A percentile compares a stretch with the other conserved stretches of the same genome.
Conservation (phyloP, 768 basidiomycete species). For the Leccinum fibrillosum region DNA sequence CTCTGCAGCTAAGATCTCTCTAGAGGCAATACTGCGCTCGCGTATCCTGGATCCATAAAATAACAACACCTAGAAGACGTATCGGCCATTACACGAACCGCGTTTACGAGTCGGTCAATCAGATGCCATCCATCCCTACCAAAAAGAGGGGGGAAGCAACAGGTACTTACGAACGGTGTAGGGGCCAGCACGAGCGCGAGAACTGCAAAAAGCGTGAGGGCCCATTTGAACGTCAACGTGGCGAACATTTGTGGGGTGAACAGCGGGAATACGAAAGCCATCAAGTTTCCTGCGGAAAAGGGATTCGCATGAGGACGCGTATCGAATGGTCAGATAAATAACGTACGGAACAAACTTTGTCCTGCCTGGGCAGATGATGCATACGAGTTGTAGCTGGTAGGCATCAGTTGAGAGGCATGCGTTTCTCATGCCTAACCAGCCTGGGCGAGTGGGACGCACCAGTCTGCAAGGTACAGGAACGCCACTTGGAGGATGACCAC, state of each 20-base stretch:
- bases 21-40: slow-evolving; percentile 24
- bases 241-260: slow-evolving; percentile 47
- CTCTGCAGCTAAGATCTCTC: slow-evolving; percentile 18
- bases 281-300: slow-evolving; percentile 32
- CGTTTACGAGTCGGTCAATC: neutral
- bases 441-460: slow-evolving; percentile 27
- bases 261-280: slow-evolving; percentile 46
- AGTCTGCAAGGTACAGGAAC: slow-evolving; percentile 51
- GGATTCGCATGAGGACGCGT: neutral
- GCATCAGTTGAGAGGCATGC: neutral
- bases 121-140: neutral
- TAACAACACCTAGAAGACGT: slow-evolving; percentile 21
- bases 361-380: slow-evolving; percentile 56
- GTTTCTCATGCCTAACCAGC: neutral
- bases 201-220: slow-evolving; percentile 23
- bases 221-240: slow-evolving; percentile 38
- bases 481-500: slow-evolving; percentile 44
- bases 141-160: neutral
- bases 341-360: slow-evolving; percentile 45
- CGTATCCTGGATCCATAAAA: slow-evolving; percentile 33
- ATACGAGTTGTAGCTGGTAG: slow-evolving; percentile 39
- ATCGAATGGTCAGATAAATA: neutral
- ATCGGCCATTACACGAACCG: neutral
- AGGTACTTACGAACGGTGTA: slow-evolving; percentile 39
- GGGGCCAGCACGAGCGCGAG: slow-evolving; percentile 42